phyloP scores from a whole-genome alignment of 1,284 basidiomycete genomes.

The Fomitopsis pinicola region DNA sequence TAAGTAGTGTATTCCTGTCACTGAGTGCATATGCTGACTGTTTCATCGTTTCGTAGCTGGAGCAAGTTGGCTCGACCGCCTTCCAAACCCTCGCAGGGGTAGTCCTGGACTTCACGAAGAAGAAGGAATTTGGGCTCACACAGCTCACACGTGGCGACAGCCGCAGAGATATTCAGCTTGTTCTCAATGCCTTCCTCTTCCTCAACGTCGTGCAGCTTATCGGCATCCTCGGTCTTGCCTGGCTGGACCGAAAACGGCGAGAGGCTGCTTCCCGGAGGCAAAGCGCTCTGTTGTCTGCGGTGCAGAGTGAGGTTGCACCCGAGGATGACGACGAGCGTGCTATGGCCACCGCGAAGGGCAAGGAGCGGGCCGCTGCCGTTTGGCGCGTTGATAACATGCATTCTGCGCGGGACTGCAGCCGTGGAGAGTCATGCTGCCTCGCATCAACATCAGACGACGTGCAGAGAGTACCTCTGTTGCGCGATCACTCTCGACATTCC shows the following conservation, averaged over 20 bases:
- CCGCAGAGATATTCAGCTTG: slow-evolving; percentile 36
- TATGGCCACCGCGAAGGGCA: slow-evolving; percentile 4
- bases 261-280: slow-evolving; percentile 16
- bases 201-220: slow-evolving; percentile 59
- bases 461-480: slow-evolving; percentile 23
- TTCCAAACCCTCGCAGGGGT: slow-evolving; percentile 69
- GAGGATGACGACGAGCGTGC: slow-evolving; percentile 13
- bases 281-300: slow-evolving; percentile 16
- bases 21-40: neutral
- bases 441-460: slow-evolving; percentile 17
- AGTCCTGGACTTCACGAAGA: slow-evolving; percentile 46
- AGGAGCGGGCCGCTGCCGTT: slow-evolving; percentile 5
- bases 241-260: slow-evolving; percentile 38
- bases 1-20: slow-evolving; percentile 30
- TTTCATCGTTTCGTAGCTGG: slow-evolving; percentile 43
- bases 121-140: slow-evolving; percentile 20
- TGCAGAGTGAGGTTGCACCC: neutral
- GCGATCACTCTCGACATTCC: slow-evolving; percentile 16
- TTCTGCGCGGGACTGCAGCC: neutral
- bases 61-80: slow-evolving; percentile 67
- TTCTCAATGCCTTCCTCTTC: slow-evolving; percentile 55
- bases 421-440: slow-evolving; percentile 9
- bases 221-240: slow-evolving; percentile 44
- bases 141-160: slow-evolving; percentile 16
- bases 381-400: neutral